phyloP scores from a whole-genome alignment of 345 rosid genomes.

The Viola odorata region DNA sequence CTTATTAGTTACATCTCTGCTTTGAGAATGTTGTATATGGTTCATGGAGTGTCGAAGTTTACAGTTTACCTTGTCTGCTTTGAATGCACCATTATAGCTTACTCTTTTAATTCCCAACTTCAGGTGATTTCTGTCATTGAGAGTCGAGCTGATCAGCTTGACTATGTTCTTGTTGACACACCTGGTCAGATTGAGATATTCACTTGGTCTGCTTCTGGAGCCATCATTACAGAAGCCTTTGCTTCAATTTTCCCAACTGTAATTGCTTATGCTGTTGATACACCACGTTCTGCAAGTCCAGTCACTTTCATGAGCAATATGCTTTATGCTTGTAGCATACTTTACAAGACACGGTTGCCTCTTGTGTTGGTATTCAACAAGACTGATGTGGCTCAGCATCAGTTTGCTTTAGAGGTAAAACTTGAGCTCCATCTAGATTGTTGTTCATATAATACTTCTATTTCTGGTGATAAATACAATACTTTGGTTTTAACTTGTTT shows the following conservation, averaged over 20 bases:
- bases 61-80: neutral
- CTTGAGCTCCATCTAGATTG: too few species aligned
- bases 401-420: slow-evolving; percentile 74
- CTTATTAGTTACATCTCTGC: neutral
- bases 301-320: slow-evolving; percentile 80
- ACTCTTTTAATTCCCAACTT: slow-evolving; percentile 8
- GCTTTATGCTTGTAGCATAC: slow-evolving; percentile 86
- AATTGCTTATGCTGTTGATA: slow-evolving; percentile 67
- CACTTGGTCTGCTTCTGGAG: slow-evolving; percentile 94
- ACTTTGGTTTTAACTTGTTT: too few species aligned
- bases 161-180: slow-evolving; percentile 63
- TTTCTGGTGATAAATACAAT: too few species aligned
- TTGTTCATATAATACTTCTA: too few species aligned
- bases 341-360: slow-evolving; percentile 78
- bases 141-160: slow-evolving; percentile 44
- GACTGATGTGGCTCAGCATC: slow-evolving; percentile 75
- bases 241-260: slow-evolving; percentile 85
- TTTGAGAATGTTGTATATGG: neutral
- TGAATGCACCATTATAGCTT: too few species aligned
- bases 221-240: slow-evolving; percentile 81
- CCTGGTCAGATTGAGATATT: slow-evolving; percentile 92
- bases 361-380: slow-evolving; percentile 78
- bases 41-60: neutral
- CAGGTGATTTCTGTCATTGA: slow-evolving; percentile 70
- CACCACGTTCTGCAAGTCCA: slow-evolving; percentile 76